Base-by-base conservation (phyloP, 495 filamentous ascomycete genomes). In the Choiromyces venosus region DNA sequence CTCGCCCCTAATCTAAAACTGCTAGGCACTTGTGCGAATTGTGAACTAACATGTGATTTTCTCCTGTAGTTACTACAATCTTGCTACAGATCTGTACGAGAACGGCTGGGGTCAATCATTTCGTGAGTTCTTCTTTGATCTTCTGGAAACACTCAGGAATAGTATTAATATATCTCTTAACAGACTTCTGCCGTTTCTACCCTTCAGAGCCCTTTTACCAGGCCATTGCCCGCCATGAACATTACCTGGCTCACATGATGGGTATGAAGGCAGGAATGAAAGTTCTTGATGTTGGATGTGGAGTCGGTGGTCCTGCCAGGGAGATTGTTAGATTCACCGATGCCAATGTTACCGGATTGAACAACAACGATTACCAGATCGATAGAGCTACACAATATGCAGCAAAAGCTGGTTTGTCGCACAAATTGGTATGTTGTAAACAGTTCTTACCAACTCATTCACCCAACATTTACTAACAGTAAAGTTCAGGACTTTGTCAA, bases 311-410 rank as follows among this genome's bases (percentile, higher is more conserved):
- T 67, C 95, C 95, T n/a, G 95, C 96, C 35, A 88, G 95, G 72
- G 95, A 99, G 85, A 98, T 99, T 77, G 91, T 91, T 82, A 94
- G 96, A 83, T 99, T 99, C 86, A 89, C 93, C 64, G 94, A 91
- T 76, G 90, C 87, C 80, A 93, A 97, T 79, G 88, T 97, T 73
- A 90, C 92, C 36, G 95, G 95, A 52, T 84, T 99, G 81, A 99
- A 99, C 89, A 99, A 98, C 89, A 99, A 98, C 85, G 94, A 97
- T 85, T 98, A 98, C 87, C 95, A 99, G 85, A 98, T 99, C 82
- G 88, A 97, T 83, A 92, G 95, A 68, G 96, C 95, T 9, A 94
- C 90, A 35, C 87, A 87, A 64, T 97, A 98, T 82, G 92, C 93
- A 21, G 83, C 87, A 68, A 90, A 90, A 79, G 93, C 97, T 82